Evolutionary conservation across 73 alveolate genomes (phyloP).

Genomic region (Paramecium sonneborni): DNA sequence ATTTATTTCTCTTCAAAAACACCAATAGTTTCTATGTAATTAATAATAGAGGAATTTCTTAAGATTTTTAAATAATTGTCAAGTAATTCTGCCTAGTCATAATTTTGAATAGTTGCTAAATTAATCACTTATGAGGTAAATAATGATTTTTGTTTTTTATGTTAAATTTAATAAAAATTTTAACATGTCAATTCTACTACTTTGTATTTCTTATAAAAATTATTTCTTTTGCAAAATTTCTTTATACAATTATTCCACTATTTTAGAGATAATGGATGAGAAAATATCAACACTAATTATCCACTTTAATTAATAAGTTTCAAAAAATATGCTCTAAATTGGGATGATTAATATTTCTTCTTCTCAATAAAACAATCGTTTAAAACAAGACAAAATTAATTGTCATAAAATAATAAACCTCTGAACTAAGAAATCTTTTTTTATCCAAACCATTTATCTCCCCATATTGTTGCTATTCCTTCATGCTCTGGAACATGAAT

Average conservation of each 20-base stretch:
- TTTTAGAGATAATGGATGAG: neutral
- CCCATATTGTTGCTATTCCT: conserved; percentile 3
- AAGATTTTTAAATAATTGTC: conserved; percentile 28
- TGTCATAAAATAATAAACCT: neutral
- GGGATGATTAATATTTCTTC: neutral
- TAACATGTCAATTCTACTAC: neutral
- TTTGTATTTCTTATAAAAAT: neutral
- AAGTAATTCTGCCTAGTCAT: neutral
- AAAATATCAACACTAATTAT: neutral
- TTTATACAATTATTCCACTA: neutral
- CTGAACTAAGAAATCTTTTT: neutral
- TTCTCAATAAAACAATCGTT: conserved; percentile 17
- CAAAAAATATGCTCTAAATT: neutral
- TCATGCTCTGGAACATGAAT: neutral
- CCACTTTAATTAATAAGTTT: neutral
- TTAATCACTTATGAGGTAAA: neutral
- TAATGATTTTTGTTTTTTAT: neutral
- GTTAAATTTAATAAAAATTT: neutral
- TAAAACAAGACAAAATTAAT: conserved; percentile 1
- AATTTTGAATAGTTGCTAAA: neutral
- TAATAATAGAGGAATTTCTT: neutral
- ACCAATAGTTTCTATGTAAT: neutral
- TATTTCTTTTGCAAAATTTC: neutral
- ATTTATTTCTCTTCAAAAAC: conserved; percentile 31
- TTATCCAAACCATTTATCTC: neutral